Evolutionary conservation across 345 rosid genomes (phyloP), one percentile per base, ranked within the genome.

Genomic region (Linum trigynum): DNA sequence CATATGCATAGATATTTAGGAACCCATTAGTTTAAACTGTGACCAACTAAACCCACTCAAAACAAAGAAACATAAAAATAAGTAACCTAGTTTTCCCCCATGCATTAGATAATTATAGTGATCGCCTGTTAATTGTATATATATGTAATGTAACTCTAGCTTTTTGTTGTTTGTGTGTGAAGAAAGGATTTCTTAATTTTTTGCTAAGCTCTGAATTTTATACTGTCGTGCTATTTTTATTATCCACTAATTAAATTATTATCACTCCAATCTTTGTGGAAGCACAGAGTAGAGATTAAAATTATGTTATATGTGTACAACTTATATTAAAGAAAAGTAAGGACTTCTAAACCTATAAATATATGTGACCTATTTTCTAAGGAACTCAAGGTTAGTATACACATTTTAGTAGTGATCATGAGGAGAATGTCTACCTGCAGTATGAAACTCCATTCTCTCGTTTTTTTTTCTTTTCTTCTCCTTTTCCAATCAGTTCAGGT

Each of bases 81-180:
- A 50, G 53, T 55, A 62, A 42, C 38, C 56, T 9, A 67, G 39
- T 23, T 9, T 9, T 4, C 3, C 53, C 53, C 53, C 53, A 48
- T 48, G 50, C 50, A 48, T 36, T 48, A 43, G 32, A 43, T 69
- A 11, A 2, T 3, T 7, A 55, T 15, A 15, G 43, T 45, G 51
- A 53, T 43, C 15, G 59, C 16, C 40, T 51, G 70, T 62, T 57
- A 55, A 66, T 62, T 62, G 37, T 63, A 41, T 61, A 42, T 42
- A 39, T 16, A 8, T 15, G 3, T 32, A 7, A 40, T 15, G 60
- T 32, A 3, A 32, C 39, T 39, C 61, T 63, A 48, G 53, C 51
- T 14, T 45, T 45, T 72, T 62, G 71, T 73, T 64, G 67, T 68
- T 68, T 60, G 66, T 73, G 72, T 65, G 36, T 65, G 69, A 73